Conservation (phyloP, 2,329 filamentous ascomycete genomes). For the Magnaporthiopsis rhizophila region DNA sequence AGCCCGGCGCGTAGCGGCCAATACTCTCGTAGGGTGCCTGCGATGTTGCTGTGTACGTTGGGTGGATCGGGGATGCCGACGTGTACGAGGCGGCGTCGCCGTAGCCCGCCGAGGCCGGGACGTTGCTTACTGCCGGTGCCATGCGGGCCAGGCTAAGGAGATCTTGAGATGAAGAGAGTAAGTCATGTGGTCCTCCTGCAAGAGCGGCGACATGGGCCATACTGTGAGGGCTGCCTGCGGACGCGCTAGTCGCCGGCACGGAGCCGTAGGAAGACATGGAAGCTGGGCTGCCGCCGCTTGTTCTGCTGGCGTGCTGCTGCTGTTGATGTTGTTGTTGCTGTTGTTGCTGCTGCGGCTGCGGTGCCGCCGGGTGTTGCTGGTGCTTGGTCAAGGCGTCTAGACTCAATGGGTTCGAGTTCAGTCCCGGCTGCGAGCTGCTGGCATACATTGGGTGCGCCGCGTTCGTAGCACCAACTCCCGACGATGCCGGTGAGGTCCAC, state of each 20-base stretch:
- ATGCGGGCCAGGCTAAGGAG: slow-evolving; percentile 61
- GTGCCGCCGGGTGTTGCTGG: slow-evolving; percentile 32
- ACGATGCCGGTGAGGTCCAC: slow-evolving; percentile 59
- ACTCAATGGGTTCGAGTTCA: slow-evolving; percentile 51
- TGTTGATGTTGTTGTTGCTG: slow-evolving; percentile 8
- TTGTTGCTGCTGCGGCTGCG: not conserved
- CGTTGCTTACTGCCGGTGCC: slow-evolving; percentile 28
- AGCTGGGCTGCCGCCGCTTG: slow-evolving; percentile 48
- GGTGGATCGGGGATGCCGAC: slow-evolving; percentile 57
- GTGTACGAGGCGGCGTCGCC: slow-evolving; percentile 58
- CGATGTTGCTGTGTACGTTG: slow-evolving; percentile 54
- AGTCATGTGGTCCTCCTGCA: slow-evolving; percentile 46
- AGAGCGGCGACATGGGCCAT: slow-evolving; percentile 26
- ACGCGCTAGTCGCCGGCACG: slow-evolving; percentile 64
- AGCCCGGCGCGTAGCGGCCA: slow-evolving; percentile 58
- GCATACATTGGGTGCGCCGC: slow-evolving; percentile 56
- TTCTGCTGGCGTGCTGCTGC: slow-evolving; percentile 23
- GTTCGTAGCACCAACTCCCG: slow-evolving; percentile 34
- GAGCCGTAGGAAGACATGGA: slow-evolving; percentile 65
- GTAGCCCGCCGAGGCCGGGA: slow-evolving; percentile 56
- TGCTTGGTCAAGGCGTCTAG: slow-evolving; percentile 51
- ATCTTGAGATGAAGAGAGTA: slow-evolving; percentile 69
- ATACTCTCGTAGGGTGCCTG: slow-evolving; percentile 67
- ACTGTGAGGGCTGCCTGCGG: slow-evolving; percentile 63
- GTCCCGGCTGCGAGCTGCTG: slow-evolving; percentile 39